phyloP scores from a whole-genome alignment of 225 moss, liverwort and hornwort genomes.

The Straminergon stramineum region DNA sequence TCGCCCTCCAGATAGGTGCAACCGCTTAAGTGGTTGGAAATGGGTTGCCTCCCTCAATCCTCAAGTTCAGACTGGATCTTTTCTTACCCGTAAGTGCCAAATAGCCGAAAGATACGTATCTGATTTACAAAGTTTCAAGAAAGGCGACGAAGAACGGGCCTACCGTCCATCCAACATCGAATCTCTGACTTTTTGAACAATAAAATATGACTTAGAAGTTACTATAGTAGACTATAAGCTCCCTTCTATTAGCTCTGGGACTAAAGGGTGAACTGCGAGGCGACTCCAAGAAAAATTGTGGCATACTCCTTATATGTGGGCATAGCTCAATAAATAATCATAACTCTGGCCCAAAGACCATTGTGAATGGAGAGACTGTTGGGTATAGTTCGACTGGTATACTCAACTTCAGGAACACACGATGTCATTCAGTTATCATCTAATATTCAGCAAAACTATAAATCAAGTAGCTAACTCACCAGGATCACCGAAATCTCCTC shows the following conservation, averaged over 20 bases:
- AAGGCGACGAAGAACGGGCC: background rate
- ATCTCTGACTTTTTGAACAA: background rate
- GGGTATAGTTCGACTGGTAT: background rate
- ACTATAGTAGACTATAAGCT: background rate
- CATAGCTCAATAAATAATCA: background rate
- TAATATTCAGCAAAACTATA: background rate
- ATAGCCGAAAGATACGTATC: background rate
- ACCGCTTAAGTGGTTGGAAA: too few relatives aligned
- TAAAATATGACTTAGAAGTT: background rate
- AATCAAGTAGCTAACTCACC: constrained; percentile 30
- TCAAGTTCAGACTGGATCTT: background rate
- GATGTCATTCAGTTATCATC: background rate
- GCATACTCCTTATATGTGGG: background rate
- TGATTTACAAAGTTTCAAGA: background rate
- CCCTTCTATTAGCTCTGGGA: background rate
- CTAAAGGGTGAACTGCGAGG: background rate
- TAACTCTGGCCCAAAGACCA: background rate
- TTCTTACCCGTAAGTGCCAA: background rate
- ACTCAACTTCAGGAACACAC: background rate
- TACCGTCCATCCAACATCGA: background rate
- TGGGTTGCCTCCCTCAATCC: too few relatives aligned
- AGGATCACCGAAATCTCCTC: constrained; percentile 88
- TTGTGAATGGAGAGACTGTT: background rate
- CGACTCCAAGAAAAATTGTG: background rate
- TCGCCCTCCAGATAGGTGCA: too few relatives aligned